A percentile compares a stretch with the other conserved stretches of the same genome.
Conservation (phyloP, 2,329 filamentous ascomycete species). For the Hypoxylon sp. region DNA sequence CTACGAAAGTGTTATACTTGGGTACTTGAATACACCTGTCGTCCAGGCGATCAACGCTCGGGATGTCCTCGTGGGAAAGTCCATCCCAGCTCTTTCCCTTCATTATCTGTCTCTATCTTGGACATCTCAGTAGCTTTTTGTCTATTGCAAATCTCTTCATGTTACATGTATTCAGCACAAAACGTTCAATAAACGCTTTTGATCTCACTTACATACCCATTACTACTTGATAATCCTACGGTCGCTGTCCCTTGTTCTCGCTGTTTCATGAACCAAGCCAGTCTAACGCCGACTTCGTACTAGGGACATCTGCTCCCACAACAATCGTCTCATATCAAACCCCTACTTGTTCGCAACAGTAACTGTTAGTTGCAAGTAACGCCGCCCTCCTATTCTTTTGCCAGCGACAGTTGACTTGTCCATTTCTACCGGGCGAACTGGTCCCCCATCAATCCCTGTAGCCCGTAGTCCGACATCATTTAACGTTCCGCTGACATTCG, state of each 20-base stretch:
- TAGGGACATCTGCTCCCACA: conserved; percentile 38
- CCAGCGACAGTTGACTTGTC: conserved; percentile 1
- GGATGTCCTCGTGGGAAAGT: conserved; percentile 23
- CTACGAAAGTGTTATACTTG: conserved; percentile 2
- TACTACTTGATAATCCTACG: conserved; percentile 16
- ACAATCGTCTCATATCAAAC: conserved; percentile 36
- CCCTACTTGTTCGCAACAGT: conserved; percentile 22
- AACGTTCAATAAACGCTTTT: conserved; percentile 19
- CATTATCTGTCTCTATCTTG: conserved; percentile 12
- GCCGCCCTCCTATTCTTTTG: conserved; percentile 6
- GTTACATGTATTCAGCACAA: conserved; percentile 9
- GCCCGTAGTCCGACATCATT: conserved; percentile 12
- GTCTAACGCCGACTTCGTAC: conserved; percentile 16
- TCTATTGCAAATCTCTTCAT: conserved; percentile 13
- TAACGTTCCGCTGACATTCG: conserved; percentile 14
- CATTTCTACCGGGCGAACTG: conserved; percentile 5
- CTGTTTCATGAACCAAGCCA: conserved; percentile 33
- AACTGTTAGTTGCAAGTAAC: conserved; percentile 30
- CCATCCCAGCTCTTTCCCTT: conserved; percentile 8
- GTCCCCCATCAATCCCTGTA: conserved; percentile 16
- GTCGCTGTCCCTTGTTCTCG: conserved; percentile 33
- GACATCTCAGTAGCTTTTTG: not conserved
- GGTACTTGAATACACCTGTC: conserved; percentile 21
- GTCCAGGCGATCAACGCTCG: conserved; percentile 34
- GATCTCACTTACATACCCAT: conserved; percentile 13